Evolutionary conservation across 345 rosid genomes (phyloP), one percentile per base, ranked within the genome.

Genomic region (Microthlaspi erraticum): DNA sequence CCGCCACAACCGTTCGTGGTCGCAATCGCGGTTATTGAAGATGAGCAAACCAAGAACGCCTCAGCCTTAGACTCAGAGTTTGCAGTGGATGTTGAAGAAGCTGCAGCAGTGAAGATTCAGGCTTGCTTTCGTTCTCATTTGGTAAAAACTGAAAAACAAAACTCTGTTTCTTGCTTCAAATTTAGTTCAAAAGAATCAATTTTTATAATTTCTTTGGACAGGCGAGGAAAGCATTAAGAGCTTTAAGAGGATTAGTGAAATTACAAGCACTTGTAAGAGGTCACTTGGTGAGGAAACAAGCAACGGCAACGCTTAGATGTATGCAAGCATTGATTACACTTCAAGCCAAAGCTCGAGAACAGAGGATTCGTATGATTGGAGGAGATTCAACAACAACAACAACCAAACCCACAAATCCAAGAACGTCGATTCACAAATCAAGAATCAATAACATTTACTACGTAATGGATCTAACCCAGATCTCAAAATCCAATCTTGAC

Each of bases 211-310:
- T 61, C 33, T 14, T 5, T 10, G 42, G 51, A 50, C 81, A 93
- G 99, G 99, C 99, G 38, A 88, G 91, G 46, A 91, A 89, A 79
- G 99, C 99, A 13, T 68, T 94, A 66, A 64, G 85, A 70, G 99
- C 99, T 0, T 76, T 94, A 75, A 89, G 61, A 78, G 99, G 99
- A 12, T 66, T 93, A 14, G 97, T 93, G 72, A 93, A 93, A 86
- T 50, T 93, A 80, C 92, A 93, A 79, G 96, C 97, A 44, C 46
- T 93, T 58, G 84, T 91, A 33, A 89, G 99, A 66, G 97, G 97
- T 57, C 91, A 89, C 78, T 80, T 91, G 51, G 97, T 91, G 56
- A 85, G 97, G 75, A 91, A 91, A 76, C 95, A 83, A 78, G 99
- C 93, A 66, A 86, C 82, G 3, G 93, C 88, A 61, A 94, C 99